Evolutionary conservation across 345 rosid species (phyloP).

Genomic region (Corymbia maculata): DNA sequence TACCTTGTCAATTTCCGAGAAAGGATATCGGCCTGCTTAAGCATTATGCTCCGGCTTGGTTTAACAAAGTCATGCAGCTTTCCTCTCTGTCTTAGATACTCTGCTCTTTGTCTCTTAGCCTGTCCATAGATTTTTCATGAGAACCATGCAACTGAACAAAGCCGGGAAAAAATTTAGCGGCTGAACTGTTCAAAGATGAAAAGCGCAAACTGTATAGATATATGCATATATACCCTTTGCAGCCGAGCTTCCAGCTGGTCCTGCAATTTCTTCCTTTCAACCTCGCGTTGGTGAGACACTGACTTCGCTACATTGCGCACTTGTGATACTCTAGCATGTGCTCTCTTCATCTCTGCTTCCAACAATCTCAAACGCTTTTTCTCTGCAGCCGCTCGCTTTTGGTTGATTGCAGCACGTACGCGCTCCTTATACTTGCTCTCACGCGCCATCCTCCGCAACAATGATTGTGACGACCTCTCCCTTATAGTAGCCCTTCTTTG

Average conservation of each 20-base stretch:
- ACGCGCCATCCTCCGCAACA: slow-evolving; percentile 62
- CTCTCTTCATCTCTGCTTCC: slow-evolving; percentile 86
- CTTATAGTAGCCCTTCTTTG: slow-evolving; percentile 64
- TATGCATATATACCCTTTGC: slow-evolving; percentile 50
- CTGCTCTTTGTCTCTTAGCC: slow-evolving; percentile 90
- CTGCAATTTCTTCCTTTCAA: slow-evolving; percentile 76
- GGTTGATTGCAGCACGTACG: slow-evolving; percentile 70
- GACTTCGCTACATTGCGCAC: slow-evolving; percentile 67
- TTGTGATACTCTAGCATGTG: slow-evolving; percentile 66
- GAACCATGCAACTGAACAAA: not conserved
- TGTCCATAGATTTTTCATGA: slow-evolving; percentile 11
- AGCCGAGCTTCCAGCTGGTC: slow-evolving; percentile 80
- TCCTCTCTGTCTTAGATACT: slow-evolving; percentile 79
- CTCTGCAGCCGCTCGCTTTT: slow-evolving; percentile 91
- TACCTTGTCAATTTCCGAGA: slow-evolving; percentile 74
- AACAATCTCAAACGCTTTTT: slow-evolving; percentile 75
- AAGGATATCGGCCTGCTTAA: slow-evolving; percentile 70
- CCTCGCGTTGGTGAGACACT: slow-evolving; percentile 74
- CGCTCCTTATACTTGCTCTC: slow-evolving; percentile 92
- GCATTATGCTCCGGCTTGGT: slow-evolving; percentile 41
- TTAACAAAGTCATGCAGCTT: slow-evolving; percentile 44
- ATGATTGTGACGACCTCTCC: slow-evolving; percentile 83
- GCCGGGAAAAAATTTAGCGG: not conserved
- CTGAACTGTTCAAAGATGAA: not conserved
- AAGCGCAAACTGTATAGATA: not conserved